phyloP scores from a whole-genome alignment of 306 rosid species.

The Castanea crenata region DNA sequence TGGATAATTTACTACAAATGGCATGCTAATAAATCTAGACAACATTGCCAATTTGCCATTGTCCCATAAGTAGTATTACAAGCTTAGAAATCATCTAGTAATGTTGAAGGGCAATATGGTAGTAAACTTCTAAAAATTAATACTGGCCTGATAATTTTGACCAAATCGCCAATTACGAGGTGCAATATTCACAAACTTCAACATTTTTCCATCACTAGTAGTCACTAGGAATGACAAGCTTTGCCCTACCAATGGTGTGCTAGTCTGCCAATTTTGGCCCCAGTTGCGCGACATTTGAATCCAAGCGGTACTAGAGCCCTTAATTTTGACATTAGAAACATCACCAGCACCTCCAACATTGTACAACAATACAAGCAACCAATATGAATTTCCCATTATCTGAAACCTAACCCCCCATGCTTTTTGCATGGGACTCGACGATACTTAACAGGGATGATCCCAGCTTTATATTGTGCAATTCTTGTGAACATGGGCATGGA shows the following conservation, averaged over 20 bases:
- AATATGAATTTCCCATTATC: too few relatives aligned
- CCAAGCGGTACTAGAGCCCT: slow-evolving; percentile 35
- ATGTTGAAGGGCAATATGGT: neutral
- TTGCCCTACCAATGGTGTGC: slow-evolving; percentile 37
- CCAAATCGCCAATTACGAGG: slow-evolving; percentile 56
- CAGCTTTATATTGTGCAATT: too few relatives aligned
- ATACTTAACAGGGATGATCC: too few relatives aligned
- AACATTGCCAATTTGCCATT: too few relatives aligned
- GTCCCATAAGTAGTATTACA: too few relatives aligned
- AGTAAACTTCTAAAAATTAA: slow-evolving; percentile 16
- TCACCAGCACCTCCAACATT: too few relatives aligned
- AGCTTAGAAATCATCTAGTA: neutral
- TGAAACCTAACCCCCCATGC: too few relatives aligned
- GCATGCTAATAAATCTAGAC: too few relatives aligned
- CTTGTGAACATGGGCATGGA: too few relatives aligned
- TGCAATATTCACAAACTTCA: slow-evolving; percentile 33
- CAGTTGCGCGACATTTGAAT: slow-evolving; percentile 43
- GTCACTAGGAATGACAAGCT: slow-evolving; percentile 48
- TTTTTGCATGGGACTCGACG: too few relatives aligned
- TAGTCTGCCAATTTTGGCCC: slow-evolving; percentile 55
- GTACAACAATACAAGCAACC: too few relatives aligned
- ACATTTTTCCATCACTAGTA: slow-evolving; percentile 33
- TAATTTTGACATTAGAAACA: slow-evolving; percentile 22
- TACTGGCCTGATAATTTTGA: slow-evolving; percentile 23
- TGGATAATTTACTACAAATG: too few relatives aligned